These are phyloP conservation scores for Brachypodium distachyon DNA, from an alignment of 202 grass and related monocot genomes.

Conservation along the genomic window DNA sequence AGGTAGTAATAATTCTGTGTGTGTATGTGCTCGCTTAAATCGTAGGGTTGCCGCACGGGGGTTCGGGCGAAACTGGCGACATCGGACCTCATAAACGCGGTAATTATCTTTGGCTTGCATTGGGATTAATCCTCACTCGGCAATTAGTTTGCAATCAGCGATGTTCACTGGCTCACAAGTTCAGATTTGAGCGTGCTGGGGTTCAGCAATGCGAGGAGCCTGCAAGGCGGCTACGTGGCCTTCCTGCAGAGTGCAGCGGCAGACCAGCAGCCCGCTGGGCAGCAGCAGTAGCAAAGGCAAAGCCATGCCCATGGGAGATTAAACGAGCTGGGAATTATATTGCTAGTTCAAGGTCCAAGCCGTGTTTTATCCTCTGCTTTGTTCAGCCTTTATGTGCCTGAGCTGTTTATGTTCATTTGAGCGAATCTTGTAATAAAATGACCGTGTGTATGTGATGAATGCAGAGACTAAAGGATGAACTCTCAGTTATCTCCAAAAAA, in stretches of 20 bases:
- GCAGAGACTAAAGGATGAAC: no score
- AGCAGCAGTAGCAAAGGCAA: neutral
- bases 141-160: no score
- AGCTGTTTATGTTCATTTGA: no score
- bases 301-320: neutral
- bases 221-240: conserved; percentile 52
- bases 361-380: no score
- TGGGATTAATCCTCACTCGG: no score
- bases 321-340: neutral
- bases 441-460: no score
- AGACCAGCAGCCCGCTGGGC: conserved; percentile 12
- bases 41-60: conserved; percentile 50
- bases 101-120: no score
- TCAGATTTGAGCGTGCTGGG: conserved; percentile 30
- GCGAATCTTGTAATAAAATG: no score
- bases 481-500: no score
- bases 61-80: conserved; percentile 68
- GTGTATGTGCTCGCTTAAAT: neutral
- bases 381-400: no score
- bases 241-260: conserved; percentile 26
- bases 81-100: conserved; percentile 39
- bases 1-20: neutral
- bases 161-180: no score
- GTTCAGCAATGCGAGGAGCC: conserved; percentile 55
- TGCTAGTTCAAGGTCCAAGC: no score